These are phyloP conservation scores for Alternaria hordeiaustralica DNA, from an alignment of 2,329 filamentous ascomycete species.

Conservation along the genomic window DNA sequence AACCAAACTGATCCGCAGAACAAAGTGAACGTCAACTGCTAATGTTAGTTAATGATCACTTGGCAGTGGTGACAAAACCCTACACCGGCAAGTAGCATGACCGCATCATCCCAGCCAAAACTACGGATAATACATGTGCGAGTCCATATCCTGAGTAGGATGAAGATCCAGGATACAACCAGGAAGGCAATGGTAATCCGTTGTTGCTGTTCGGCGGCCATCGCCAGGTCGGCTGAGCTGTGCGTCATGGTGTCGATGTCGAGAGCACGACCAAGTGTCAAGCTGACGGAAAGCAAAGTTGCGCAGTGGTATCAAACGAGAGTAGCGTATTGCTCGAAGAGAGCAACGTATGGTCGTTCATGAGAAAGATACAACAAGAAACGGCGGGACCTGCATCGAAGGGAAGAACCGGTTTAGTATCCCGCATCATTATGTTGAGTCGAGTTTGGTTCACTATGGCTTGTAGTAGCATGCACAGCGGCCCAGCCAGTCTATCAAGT, in stretches of 20 bases:
- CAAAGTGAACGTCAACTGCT: slow-evolving; percentile 43
- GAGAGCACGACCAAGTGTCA: neutral
- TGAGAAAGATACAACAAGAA: neutral
- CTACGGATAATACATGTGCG: slow-evolving; percentile 47
- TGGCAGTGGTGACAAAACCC: neutral
- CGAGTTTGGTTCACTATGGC: neutral
- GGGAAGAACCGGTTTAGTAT: neutral
- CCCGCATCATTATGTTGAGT: neutral
- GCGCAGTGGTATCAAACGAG: slow-evolving; percentile 13
- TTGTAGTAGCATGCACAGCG: neutral
- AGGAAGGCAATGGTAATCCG: slow-evolving; percentile 46
- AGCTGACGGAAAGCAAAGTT: slow-evolving; percentile 5
- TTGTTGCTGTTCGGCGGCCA: slow-evolving; percentile 28
- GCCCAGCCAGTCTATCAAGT: neutral
- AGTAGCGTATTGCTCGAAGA: neutral
- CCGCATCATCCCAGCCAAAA: slow-evolving; percentile 54
- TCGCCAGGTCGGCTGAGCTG: slow-evolving; percentile 19
- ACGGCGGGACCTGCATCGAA: neutral
- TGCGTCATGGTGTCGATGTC: slow-evolving; percentile 9
- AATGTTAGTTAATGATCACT: slow-evolving; percentile 1
- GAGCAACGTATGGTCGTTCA: neutral
- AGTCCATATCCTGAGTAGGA: slow-evolving; percentile 50
- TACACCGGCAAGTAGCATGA: slow-evolving; percentile 51
- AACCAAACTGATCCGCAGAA: slow-evolving; percentile 39
- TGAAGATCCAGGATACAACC: slow-evolving; percentile 46